phyloP scores from a whole-genome alignment of 1,139 yeast species.

The Geotrichum cucujoidarum region DNA sequence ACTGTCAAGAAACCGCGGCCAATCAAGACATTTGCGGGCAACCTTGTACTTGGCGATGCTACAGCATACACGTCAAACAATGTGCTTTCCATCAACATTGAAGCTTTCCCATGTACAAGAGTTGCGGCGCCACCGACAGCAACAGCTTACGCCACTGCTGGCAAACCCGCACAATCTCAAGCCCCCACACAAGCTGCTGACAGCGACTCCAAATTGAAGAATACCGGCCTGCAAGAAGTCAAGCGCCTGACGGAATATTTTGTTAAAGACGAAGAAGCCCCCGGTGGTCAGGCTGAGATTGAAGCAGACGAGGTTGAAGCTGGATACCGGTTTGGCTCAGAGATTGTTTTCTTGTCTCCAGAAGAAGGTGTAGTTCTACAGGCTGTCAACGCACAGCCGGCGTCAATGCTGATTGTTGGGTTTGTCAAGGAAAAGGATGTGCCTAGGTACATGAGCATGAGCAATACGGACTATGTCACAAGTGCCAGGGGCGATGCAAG shows the following conservation, averaged over 20 bases:
- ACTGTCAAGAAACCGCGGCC: conserved; percentile 40
- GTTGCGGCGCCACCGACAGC: conserved; percentile 42
- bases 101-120: conserved; percentile 62
- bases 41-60: conserved; percentile 40
- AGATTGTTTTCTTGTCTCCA: conserved; percentile 47
- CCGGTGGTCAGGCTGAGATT: background rate
- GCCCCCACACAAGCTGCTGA: background rate
- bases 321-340: conserved; percentile 70
- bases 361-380: conserved; percentile 44
- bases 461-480: conserved; percentile 55
- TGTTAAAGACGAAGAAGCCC: conserved; percentile 16
- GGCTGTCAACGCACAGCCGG: background rate
- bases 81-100: conserved; percentile 41
- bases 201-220: background rate
- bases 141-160: conserved; percentile 27
- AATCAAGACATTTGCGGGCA: conserved; percentile 39
- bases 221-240: conserved; percentile 25
- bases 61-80: conserved; percentile 24
- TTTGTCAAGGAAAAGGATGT: conserved; percentile 46
- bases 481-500: conserved; percentile 44
- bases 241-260: conserved; percentile 24
- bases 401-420: conserved; percentile 55
- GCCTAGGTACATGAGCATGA: conserved; percentile 56
- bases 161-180: background rate
- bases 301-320: conserved; percentile 26